phyloP scores from a whole-genome alignment of 2,329 filamentous ascomycete species.

The Chaetomium sp. region DNA sequence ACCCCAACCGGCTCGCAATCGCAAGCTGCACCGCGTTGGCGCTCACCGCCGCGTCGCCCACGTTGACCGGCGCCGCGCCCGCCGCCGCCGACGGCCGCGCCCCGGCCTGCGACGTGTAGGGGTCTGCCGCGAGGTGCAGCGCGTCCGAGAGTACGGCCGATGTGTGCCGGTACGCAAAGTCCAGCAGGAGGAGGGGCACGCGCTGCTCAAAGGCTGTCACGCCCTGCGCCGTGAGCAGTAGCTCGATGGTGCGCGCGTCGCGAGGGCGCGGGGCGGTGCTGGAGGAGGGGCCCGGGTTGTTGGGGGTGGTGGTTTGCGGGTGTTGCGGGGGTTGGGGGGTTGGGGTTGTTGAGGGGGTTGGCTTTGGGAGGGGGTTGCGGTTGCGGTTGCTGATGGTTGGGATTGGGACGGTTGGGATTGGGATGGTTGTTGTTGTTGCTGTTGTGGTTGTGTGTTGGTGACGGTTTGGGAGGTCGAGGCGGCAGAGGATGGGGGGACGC shows the following conservation, averaged over 20 bases:
- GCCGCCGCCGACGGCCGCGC: slow-evolving; percentile 52
- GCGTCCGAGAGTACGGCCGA: slow-evolving; percentile 71
- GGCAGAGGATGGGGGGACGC: slow-evolving; percentile 47
- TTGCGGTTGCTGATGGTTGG: slow-evolving; percentile 29
- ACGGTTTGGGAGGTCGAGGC: slow-evolving; percentile 33
- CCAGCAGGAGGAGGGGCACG: slow-evolving; percentile 78
- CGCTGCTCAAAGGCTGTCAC: slow-evolving; percentile 80
- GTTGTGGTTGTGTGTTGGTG: slow-evolving; percentile 22
- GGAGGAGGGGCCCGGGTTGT: background rate
- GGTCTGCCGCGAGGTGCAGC: slow-evolving; percentile 68
- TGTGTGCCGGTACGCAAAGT: slow-evolving; percentile 84
- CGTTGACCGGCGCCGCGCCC: slow-evolving; percentile 51
- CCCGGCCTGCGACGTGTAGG: slow-evolving; percentile 63
- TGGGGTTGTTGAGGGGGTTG: slow-evolving; percentile 16
- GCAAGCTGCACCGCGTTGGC: slow-evolving; percentile 72
- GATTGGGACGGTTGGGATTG: slow-evolving; percentile 31
- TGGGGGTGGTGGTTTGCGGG: slow-evolving; percentile 15
- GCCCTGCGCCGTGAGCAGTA: slow-evolving; percentile 76
- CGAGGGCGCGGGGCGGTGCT: slow-evolving; percentile 62
- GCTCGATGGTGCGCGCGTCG: slow-evolving; percentile 77
- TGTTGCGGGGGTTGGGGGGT: slow-evolving; percentile 14
- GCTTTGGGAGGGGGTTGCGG: slow-evolving; percentile 35
- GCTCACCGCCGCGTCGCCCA: slow-evolving; percentile 59
- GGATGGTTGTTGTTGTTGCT: slow-evolving; percentile 36
- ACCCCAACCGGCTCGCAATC: slow-evolving; percentile 67